Evolutionary conservation across 2,329 filamentous ascomycete genomes (phyloP).

Genomic region (Mariannaea elegans): DNA sequence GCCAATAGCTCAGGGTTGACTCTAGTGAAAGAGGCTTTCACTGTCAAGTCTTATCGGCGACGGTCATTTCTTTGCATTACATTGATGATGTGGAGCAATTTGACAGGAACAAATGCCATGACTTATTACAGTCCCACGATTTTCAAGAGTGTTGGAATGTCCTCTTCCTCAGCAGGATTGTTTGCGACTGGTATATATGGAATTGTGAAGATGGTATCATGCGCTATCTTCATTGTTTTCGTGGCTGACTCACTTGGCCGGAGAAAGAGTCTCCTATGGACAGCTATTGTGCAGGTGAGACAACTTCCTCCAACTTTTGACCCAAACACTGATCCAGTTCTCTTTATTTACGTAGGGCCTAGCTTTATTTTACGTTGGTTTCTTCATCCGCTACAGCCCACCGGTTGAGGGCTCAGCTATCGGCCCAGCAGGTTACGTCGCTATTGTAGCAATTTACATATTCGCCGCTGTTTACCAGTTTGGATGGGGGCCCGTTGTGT

Average conservation of each 20-base stretch:
- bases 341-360: neutral
- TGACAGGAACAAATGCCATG: conserved; percentile 44
- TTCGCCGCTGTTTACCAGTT: conserved; percentile 12
- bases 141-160: conserved; percentile 18
- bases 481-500: conserved; percentile 19
- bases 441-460: conserved; percentile 17
- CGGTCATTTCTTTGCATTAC: conserved; percentile 65
- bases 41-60: conserved; percentile 64
- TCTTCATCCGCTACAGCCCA: conserved; percentile 20
- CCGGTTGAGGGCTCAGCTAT: neutral
- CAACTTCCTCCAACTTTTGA: neutral
- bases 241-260: conserved; percentile 19
- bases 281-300: conserved; percentile 19
- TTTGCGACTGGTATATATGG: conserved; percentile 21
- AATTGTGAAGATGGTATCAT: conserved; percentile 16
- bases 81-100: conserved; percentile 70
- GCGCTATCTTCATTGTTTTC: conserved; percentile 4
- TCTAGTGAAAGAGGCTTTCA: conserved; percentile 67
- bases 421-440: conserved; percentile 15
- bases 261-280: conserved; percentile 22
- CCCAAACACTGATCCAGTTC: neutral
- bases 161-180: conserved; percentile 10
- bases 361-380: conserved; percentile 21
- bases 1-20: conserved; percentile 53
- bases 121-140: conserved; percentile 12